Conservation (phyloP, 2,329 filamentous ascomycete species). For the Nothophaeocryptopus gaeumannii region DNA sequence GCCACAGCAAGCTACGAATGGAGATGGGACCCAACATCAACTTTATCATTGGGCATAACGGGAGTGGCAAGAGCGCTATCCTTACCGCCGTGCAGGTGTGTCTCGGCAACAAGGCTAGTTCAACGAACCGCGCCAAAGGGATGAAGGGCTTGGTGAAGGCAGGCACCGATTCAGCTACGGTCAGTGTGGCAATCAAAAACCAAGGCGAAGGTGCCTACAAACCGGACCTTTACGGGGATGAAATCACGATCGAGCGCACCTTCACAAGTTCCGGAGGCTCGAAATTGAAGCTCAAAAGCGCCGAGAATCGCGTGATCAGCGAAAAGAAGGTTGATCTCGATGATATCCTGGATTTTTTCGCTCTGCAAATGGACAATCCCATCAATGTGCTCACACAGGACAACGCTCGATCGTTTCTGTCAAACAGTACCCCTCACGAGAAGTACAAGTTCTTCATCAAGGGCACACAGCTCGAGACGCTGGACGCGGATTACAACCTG, state of each 20-base stretch:
- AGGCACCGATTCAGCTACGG: constrained; percentile 68
- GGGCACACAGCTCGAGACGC: constrained; percentile 86
- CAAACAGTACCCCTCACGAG: constrained; percentile 72
- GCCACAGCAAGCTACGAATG: constrained; percentile 76
- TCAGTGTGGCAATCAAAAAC: constrained; percentile 89
- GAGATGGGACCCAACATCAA: constrained; percentile 92
- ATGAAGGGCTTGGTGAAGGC: constrained; percentile 90
- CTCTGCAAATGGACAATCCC: constrained; percentile 92
- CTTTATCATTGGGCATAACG: constrained; percentile 96
- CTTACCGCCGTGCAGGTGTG: constrained; percentile 90
- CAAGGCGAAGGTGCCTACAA: constrained; percentile 80
- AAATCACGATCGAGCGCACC: constrained; percentile 85
- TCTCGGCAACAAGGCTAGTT: constrained; percentile 88
- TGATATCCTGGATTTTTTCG: constrained; percentile 89
- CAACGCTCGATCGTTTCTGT: constrained; percentile 88
- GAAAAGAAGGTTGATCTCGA: constrained; percentile 84
- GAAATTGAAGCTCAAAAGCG: constrained; percentile 84
- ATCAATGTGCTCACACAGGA: constrained; percentile 95
- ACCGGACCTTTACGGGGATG: constrained; percentile 74
- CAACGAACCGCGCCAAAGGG: constrained; percentile 87
- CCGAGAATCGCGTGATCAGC: constrained; percentile 67
- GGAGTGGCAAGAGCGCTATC: constrained; percentile 94
- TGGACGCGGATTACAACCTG: constrained; percentile 86
- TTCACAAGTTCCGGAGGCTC: constrained; percentile 68
- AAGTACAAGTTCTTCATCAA: constrained; percentile 98